These are phyloP conservation scores for Alternaria sp. DNA, from an alignment of 2,329 filamentous ascomycete species.

Conservation along the genomic window DNA sequence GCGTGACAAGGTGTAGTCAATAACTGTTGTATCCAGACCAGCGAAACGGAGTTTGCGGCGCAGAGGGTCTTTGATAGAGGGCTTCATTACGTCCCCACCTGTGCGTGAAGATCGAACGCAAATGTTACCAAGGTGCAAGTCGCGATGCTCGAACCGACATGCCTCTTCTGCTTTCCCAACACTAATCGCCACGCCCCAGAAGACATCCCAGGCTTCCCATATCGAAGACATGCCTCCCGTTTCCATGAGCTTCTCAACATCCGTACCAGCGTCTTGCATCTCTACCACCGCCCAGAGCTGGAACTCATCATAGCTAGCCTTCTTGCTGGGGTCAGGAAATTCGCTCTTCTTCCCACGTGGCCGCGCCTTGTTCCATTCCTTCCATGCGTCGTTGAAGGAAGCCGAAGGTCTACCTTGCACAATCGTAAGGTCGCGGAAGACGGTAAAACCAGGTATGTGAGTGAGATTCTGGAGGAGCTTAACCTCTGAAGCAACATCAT, in stretches of 20 bases:
- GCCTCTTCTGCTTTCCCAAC: constrained; percentile 68
- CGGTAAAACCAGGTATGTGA: constrained; percentile 68
- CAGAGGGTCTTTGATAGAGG: constrained; percentile 47
- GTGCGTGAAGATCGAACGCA: constrained; percentile 57
- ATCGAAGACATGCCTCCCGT: constrained; percentile 48
- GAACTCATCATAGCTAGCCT: constrained; percentile 60
- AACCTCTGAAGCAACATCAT: constrained; percentile 58
- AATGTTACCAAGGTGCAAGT: constrained; percentile 72
- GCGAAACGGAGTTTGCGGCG: constrained; percentile 60
- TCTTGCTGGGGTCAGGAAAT: constrained; percentile 65
- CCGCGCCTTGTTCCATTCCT: constrained; percentile 54
- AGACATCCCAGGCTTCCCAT: constrained; percentile 67
- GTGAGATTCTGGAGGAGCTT: constrained; percentile 65
- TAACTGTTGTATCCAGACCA: constrained; percentile 68
- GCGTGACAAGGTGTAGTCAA: constrained; percentile 74
- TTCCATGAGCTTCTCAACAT: constrained; percentile 56
- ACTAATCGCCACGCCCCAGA: constrained; percentile 71
- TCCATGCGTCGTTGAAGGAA: constrained; percentile 59
- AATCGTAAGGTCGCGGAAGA: constrained; percentile 66
- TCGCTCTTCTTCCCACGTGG: constrained; percentile 57
- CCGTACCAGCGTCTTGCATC: constrained; percentile 70
- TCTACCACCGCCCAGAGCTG: constrained; percentile 71
- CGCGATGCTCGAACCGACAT: constrained; percentile 70
- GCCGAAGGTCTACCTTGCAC: constrained; percentile 64
- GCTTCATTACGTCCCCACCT: constrained; percentile 35